Percentiles rank a stretch among this genome's conserved stretches.
These are phyloP conservation scores for Diutina ranongensis DNA, from an alignment of 1,139 yeast species.

Conservation along the genomic window DNA sequence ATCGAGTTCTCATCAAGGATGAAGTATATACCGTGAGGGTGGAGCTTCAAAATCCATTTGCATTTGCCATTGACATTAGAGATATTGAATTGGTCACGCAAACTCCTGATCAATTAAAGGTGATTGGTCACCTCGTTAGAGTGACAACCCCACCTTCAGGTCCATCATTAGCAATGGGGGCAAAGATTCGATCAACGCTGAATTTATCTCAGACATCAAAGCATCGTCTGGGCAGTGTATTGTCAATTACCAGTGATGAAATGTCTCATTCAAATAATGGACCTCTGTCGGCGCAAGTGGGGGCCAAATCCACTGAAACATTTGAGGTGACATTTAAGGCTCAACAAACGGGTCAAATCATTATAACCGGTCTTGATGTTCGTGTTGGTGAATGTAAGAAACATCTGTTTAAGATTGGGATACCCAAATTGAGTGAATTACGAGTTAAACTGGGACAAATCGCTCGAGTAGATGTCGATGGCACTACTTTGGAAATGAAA, in stretches of 20 bases:
- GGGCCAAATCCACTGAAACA: not conserved
- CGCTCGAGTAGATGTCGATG: not conserved
- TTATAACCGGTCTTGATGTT: not conserved
- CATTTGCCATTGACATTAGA: conserved; percentile 56
- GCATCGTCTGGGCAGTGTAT: not conserved
- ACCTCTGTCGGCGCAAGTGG: not conserved
- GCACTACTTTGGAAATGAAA: conserved; percentile 11
- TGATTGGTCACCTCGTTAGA: not conserved
- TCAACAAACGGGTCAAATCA: not conserved
- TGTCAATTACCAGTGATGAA: not conserved
- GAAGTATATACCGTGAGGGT: conserved; percentile 45
- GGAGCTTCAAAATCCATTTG: conserved; percentile 68
- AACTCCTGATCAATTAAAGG: conserved; percentile 4
- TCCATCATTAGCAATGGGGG: not conserved
- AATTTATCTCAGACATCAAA: not conserved
- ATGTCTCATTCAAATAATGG: not conserved
- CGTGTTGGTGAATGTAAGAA: not conserved
- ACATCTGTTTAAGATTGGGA: not conserved
- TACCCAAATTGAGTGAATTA: not conserved
- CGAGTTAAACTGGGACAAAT: not conserved
- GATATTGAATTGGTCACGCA: conserved; percentile 36
- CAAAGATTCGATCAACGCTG: not conserved
- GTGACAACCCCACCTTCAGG: not conserved
- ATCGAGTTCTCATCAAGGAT: conserved; percentile 35
- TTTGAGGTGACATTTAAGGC: not conserved